Conservation (phyloP, 1,139 yeast genomes). For the Yamadazyma triangularis region DNA sequence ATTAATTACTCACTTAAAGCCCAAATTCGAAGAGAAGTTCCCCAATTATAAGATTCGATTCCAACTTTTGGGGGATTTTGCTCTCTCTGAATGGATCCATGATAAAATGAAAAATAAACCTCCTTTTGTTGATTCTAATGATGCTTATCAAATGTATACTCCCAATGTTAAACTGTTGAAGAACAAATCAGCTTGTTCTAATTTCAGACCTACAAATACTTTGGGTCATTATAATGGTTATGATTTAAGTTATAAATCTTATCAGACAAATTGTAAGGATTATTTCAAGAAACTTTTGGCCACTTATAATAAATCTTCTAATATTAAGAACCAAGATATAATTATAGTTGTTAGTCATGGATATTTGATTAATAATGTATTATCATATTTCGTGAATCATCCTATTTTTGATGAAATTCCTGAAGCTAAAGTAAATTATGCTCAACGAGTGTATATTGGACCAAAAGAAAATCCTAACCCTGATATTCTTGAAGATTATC, state of each 20-base stretch:
- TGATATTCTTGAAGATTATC: conserved; percentile 15
- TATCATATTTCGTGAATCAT: conserved; percentile 40
- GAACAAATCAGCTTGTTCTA: conserved; percentile 34
- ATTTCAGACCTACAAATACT: conserved; percentile 43
- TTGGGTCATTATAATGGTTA: conserved; percentile 47
- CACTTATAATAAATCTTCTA: conserved; percentile 39
- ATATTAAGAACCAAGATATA: conserved; percentile 32
- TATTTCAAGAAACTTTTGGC: conserved; percentile 43
- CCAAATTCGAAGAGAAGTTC: conserved; percentile 17
- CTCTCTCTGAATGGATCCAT: conserved; percentile 46
- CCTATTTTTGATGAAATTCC: conserved; percentile 47
- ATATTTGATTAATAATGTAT: conserved; percentile 37
- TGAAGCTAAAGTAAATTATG: conserved; percentile 36
- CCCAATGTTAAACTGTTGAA: conserved; percentile 37
- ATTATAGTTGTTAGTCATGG: conserved; percentile 42
- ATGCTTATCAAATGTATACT: conserved; percentile 46
- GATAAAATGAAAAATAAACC: conserved; percentile 43
- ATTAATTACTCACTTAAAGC: conserved; percentile 27
- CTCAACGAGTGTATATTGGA: conserved; percentile 17
- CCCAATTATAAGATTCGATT: conserved; percentile 35
- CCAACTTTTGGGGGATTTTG: conserved; percentile 44
- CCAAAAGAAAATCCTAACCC: conserved; percentile 5
- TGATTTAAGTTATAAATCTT: conserved; percentile 38
- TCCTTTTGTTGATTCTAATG: conserved; percentile 41
- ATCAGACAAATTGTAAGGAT: conserved; percentile 36